Evolutionary conservation across 225 moss, liverwort and hornwort species (phyloP).

Genomic region (Pseudisothecium myosuroides): DNA sequence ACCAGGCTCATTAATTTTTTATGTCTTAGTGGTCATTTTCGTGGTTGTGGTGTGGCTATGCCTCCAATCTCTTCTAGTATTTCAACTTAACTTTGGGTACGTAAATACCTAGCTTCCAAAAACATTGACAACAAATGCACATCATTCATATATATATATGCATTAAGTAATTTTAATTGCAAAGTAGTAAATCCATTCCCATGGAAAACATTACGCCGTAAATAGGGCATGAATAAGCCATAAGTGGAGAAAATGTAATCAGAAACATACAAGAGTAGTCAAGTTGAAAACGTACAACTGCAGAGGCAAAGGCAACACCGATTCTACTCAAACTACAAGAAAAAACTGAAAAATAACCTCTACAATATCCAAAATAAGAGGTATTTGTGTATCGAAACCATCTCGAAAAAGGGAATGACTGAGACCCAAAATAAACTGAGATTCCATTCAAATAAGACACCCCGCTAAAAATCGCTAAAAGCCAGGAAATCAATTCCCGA

Average conservation of each 20-base stretch:
- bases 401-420: neutral
- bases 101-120: neutral
- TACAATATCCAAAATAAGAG: neutral
- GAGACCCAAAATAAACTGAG: neutral
- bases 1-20: neutral
- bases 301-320: no score
- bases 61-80: neutral
- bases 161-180: neutral
- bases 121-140: neutral
- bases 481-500: neutral
- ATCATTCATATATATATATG: no score
- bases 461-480: neutral
- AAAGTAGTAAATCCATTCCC: neutral
- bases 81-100: neutral
- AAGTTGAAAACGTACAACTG: no score
- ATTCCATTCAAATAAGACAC: neutral
- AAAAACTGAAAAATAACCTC: neutral
- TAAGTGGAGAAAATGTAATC: neutral
- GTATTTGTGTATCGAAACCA: neutral
- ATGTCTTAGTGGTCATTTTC: neutral
- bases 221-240: neutral
- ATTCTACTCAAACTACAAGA: neutral
- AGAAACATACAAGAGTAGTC: neutral
- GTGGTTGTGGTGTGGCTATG: neutral
- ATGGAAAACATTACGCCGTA: neutral